Conservation (phyloP, 2,329 filamentous ascomycete species). For the Ambrosiella cleistominuta region DNA sequence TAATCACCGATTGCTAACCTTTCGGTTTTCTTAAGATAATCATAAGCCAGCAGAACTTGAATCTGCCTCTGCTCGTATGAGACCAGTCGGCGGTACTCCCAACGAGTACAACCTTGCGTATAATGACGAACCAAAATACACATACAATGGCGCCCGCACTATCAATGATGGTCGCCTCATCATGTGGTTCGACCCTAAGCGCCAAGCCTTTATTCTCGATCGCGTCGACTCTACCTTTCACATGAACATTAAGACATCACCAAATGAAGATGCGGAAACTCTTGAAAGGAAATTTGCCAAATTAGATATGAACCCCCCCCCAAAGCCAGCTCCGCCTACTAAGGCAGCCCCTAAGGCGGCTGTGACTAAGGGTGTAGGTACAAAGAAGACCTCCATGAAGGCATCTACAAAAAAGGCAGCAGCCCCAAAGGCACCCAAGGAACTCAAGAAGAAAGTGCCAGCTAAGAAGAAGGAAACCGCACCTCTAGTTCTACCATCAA, state of each 20-base stretch:
- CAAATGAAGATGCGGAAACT: conserved; percentile 43
- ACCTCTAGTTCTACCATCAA: conserved; percentile 19
- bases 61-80: conserved; percentile 32
- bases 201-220: conserved; percentile 66
- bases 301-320: conserved; percentile 26
- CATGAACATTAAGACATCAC: conserved; percentile 65
- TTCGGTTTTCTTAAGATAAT: conserved; percentile 31
- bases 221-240: conserved; percentile 65
- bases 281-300: conserved; percentile 52
- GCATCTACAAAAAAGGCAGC: conserved; percentile 15
- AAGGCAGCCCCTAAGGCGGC: not conserved
- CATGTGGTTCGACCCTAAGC: conserved; percentile 58
- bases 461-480: conserved; percentile 24
- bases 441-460: conserved; percentile 18
- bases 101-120: conserved; percentile 39
- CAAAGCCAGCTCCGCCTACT: conserved; percentile 5
- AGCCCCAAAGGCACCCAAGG: conserved; percentile 18
- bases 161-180: conserved; percentile 41
- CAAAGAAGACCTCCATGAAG: conserved; percentile 10
- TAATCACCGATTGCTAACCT: too few species aligned
- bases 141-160: conserved; percentile 41
- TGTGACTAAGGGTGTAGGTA: conserved; percentile 1
- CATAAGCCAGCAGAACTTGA: conserved; percentile 39
- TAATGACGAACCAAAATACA: conserved; percentile 38
- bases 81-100: conserved; percentile 31